Conservation (phyloP, 228 moss, liverwort and hornwort genomes). For the Sphagnum fallax region DNA sequence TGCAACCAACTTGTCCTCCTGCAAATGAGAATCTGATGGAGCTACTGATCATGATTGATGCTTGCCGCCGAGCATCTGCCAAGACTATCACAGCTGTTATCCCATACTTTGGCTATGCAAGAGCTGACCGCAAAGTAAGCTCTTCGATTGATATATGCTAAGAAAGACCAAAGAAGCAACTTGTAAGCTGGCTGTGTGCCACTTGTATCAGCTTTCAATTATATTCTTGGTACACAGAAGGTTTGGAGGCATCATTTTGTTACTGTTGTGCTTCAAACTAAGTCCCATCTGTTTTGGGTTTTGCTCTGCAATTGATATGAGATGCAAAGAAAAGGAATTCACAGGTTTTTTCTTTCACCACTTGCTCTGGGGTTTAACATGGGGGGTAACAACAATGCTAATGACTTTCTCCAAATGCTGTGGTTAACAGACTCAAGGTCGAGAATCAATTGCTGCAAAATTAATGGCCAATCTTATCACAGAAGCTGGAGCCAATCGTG, state of each 20-base stretch:
- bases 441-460: constrained; percentile 97
- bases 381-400: not conserved
- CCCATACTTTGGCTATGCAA: constrained; percentile 93
- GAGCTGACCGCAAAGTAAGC: constrained; percentile 96
- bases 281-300: not conserved
- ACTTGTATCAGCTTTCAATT: not conserved
- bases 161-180: not conserved
- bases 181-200: not conserved
- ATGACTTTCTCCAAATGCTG: not conserved
- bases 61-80: constrained; percentile 93
- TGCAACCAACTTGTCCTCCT: constrained; percentile 96
- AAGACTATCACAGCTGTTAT: constrained; percentile 97
- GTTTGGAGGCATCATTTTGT: not conserved
- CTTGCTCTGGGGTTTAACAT: not conserved
- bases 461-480: constrained; percentile 92
- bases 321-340: not conserved
- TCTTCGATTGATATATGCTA: not conserved
- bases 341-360: not conserved
- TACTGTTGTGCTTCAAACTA: not conserved
- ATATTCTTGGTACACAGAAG: not conserved
- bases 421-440: constrained; percentile 69
- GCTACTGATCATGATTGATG: constrained; percentile 95
- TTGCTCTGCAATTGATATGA: not conserved
- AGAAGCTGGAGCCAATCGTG: constrained; percentile 92
- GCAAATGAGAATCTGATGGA: constrained; percentile 99